Base-by-base conservation (phyloP, 2,329 filamentous ascomycete species). In the Graphilbum fragrans region DNA sequence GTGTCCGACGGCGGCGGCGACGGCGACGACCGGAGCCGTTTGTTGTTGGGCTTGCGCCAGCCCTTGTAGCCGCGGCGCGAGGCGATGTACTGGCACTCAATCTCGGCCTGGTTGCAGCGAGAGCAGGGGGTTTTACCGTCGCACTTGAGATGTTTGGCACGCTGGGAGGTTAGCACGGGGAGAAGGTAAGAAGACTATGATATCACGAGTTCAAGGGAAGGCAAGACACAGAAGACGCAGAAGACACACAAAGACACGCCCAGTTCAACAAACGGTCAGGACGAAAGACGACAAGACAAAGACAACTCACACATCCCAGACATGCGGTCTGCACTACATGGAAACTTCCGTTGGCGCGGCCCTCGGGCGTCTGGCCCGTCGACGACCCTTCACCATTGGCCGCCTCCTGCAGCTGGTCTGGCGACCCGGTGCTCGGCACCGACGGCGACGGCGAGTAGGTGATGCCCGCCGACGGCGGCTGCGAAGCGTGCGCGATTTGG, bases 41-140 rank as follows among this genome's bases (percentile, higher is more conserved):
- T 74, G 53, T 67, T 66, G 54, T 67, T 66, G 4, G 41, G 29
- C 53, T 69, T 70, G n/a, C 72, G 66, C 2, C 73, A 74, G 14
- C 80, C 80, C 58, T 82, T 85, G 63, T 83, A 85, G 23, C 83
- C 83, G 46, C 83, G 74, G 35, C 82, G 77, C 32, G 82, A 86
- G 35, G 80, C 77, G 38, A 85, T 74, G 55, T 86, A 87, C 53
- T 77, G 62, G 57, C 84, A 90, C 37, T 79, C 68, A 17, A 68
- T 62, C 42, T 71, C 70, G 37, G 71, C 69, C 39, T 64, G 59
- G 19, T 62, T 61, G 58, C 83, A 88, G 41, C 84, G 76, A 37
- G 72, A 69, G 59, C 84, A 88, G 12, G 83, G 82, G 25, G 62
- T 77, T 31, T 66, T 61, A 22, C 81, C 82, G 57, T 87, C 80